Evolutionary conservation across 345 rosid genomes (phyloP), one percentile per base, ranked within the genome.

Genomic region (Hevea brasiliensis): DNA sequence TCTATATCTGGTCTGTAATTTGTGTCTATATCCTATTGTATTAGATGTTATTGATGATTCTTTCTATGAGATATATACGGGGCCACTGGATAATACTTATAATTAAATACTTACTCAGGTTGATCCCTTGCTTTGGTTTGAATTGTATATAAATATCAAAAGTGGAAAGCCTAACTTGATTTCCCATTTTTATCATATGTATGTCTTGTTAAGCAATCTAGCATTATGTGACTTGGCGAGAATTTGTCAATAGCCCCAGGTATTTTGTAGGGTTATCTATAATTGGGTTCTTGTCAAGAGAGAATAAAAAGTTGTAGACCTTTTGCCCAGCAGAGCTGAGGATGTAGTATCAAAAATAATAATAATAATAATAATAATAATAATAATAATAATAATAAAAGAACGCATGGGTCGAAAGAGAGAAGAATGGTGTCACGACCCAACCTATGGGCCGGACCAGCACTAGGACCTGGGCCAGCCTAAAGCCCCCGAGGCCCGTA

Each of bases 71-170:
- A n/a, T n/a, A n/a, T n/a, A n/a, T n/a, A n/a, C n/a, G n/a, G n/a
- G n/a, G n/a, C n/a, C n/a, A n/a, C n/a, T n/a, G n/a, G 59, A 72
- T 84, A 68, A 8, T 71, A 72, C 64, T 47, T 81, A 80, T 81
- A 81, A 78, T 61, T 78, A 80, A 27, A 84, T 81, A 79, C 81
- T 74, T 68, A 79, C 63, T 74, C 69, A 41, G 81, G 75, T 75
- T 48, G 79, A 64, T 81, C 59, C 62, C 61, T 59, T 75, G n/a
- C n/a, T n/a, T n/a, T 74, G 59, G 80, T 68, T 75, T 75, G 77
- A 81, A 70, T 76, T 82, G 85, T 84, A 79, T 67, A 86, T 84
- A 80, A 68, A 59, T 55, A 79, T 41, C 71, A 70, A 53, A 78
- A 68, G 75, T 78, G n/a, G n/a, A 40, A 73, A 68, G 63, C 29